These are phyloP conservation scores for Eucalyptus sp. DNA, from an alignment of 345 rosid species.

Conservation along the genomic window DNA sequence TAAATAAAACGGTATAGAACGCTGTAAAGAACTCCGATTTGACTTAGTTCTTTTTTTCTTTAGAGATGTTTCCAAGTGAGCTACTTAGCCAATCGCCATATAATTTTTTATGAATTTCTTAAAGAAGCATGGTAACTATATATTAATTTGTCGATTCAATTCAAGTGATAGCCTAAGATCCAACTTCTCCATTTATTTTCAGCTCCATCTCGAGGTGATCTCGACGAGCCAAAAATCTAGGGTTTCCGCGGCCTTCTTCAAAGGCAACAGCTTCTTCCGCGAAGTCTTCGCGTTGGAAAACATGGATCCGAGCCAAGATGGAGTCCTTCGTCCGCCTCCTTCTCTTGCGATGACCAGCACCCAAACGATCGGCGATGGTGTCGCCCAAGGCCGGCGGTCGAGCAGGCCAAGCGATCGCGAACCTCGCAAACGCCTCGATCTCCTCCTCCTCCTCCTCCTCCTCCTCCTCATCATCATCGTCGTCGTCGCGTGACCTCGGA, in stretches of 20 bases:
- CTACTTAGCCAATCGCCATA: background rate
- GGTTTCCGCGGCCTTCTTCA: background rate
- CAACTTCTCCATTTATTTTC: background rate
- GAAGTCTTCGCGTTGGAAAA: background rate
- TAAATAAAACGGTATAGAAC: background rate
- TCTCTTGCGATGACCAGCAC: background rate
- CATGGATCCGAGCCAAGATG: background rate
- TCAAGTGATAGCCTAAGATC: background rate
- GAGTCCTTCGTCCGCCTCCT: background rate
- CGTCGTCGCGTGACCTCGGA: background rate
- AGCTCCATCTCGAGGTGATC: background rate
- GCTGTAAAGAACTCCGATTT: background rate
- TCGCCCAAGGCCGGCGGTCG: background rate
- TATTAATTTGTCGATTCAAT: background rate
- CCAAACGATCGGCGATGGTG: background rate
- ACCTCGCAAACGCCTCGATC: background rate
- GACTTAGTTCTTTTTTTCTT: background rate
- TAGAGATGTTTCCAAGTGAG: background rate
- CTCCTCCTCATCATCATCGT: background rate
- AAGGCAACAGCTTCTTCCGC: background rate
- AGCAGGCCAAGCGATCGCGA: background rate
- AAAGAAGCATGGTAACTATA: background rate
- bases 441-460: background rate
- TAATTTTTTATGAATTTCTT: background rate
- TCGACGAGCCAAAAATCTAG: background rate